Evolutionary conservation across 768 basidiomycete species (phyloP), one percentile per base, ranked within the genome.

Genomic region (Phallus indusiatus): DNA sequence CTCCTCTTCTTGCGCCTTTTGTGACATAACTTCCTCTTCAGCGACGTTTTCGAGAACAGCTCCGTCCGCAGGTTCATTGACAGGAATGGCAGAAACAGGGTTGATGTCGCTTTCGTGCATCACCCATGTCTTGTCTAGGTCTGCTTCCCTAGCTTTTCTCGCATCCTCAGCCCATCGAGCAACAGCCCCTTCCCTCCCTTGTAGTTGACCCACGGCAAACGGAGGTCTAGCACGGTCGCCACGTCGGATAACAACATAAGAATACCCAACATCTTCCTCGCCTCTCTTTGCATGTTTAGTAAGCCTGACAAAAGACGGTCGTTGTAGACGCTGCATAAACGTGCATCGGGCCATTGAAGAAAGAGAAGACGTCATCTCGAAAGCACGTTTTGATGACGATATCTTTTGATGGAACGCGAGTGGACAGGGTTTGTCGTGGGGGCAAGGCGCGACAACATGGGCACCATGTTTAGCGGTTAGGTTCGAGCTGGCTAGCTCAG

Each of bases 361-460:
- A 72, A 54, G 76, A 73, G 24, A 66, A 72, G 8, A 77, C 68
- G 36, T 82, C 10, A 81, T n/a, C 78, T 74, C 61, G 76, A 74
- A 66, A 81, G 48, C 35, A 34, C 54, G 1, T 68, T 69, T 12
- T 77, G 24, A 17, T 54, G 56, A 16, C 65, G 66, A 18, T 20
- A 35, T 53, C 35, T 53, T 34, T 42, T 47, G 60, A 34, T 56
- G 54, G 1, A 53, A 20, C 5, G 49, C 56, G 6, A 97, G 72
- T 1, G 95, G 94, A 69, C 95, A 97, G 47, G 76, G 74, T 21
- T 78, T 77, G 67, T 98, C 94, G 66, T 98, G 95, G 12, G 95
- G 91, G 67, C 95, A 98, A 28, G 93, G 93, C 55, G 93, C 93
- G 53, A 94, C 75, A n/a, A 94, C 87, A 72, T 93, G 88, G 28